Evolutionary conservation across 2,329 filamentous ascomycete species (phyloP).

Genomic region (Cercospora nicotianae): DNA sequence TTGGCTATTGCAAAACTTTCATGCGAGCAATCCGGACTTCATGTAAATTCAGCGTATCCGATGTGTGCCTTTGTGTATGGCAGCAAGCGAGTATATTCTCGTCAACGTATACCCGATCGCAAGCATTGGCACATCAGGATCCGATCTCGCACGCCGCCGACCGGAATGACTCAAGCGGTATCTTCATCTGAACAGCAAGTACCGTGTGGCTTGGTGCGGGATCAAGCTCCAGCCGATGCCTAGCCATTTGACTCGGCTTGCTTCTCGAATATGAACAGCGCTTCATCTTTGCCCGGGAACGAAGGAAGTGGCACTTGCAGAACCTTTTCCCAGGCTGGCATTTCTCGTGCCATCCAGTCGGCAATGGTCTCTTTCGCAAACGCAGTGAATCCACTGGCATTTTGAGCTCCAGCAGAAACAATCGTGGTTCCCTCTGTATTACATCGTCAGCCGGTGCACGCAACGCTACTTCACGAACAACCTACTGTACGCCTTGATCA

Average conservation of each 20-base stretch:
- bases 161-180: neutral
- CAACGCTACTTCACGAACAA: neutral
- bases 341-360: constrained; percentile 63
- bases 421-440: constrained; percentile 56
- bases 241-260: neutral
- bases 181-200: neutral
- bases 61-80: neutral
- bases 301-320: constrained; percentile 68
- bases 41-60: neutral
- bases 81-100: neutral
- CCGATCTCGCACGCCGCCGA: neutral
- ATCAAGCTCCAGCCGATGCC: neutral
- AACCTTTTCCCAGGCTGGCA: constrained; percentile 58
- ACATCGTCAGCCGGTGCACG: neutral
- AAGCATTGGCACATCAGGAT: neutral
- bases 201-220: neutral
- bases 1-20: neutral
- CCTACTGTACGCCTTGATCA: constrained; percentile 59
- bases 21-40: neutral
- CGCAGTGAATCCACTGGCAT: constrained; percentile 70
- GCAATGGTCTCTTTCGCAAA: constrained; percentile 65
- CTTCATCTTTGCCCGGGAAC: constrained; percentile 76
- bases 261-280: constrained; percentile 63
- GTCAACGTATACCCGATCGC: neutral
- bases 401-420: constrained; percentile 73